Evolutionary conservation across 768 basidiomycete species (phyloP).

Genomic region (Phanerodontia chrysosporium): DNA sequence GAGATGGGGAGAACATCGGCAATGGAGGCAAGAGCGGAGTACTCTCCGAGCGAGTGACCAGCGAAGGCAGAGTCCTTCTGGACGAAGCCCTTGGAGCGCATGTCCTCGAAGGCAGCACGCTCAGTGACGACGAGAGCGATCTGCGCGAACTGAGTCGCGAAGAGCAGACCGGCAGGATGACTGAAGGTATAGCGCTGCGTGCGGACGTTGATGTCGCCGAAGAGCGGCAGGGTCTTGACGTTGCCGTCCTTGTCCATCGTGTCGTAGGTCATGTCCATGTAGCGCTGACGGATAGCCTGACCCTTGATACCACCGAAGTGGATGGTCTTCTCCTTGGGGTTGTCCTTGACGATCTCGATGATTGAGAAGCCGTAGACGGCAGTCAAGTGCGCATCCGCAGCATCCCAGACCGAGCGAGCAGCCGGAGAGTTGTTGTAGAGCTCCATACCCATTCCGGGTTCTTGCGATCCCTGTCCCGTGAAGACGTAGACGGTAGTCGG

Average conservation of each 20-base stretch:
- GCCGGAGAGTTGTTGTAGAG: conserved; percentile 90
- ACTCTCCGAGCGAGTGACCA: conserved; percentile 97
- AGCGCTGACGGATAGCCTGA: conserved; percentile 96
- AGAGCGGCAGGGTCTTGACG: conserved; percentile 93
- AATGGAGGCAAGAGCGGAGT: conserved; percentile 96
- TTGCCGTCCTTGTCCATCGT: conserved; percentile 94
- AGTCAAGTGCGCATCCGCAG: conserved; percentile 88
- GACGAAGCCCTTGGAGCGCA: conserved; percentile 93
- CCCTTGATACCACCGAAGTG: conserved; percentile 99
- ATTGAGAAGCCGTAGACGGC: conserved; percentile 98
- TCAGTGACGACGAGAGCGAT: conserved; percentile 98
- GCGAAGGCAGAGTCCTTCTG: conserved; percentile 92
- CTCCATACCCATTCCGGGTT: conserved; percentile 99
- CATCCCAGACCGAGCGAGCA: conserved; percentile 96
- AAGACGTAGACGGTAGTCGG: conserved; percentile 93
- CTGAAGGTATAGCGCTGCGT: conserved; percentile 98
- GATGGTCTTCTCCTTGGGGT: conserved; percentile 96
- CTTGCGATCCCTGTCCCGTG: conserved; percentile 97
- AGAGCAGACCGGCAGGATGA: conserved; percentile 91
- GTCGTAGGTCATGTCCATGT: conserved; percentile 99
- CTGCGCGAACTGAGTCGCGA: conserved; percentile 98
- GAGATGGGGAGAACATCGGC: conserved; percentile 95
- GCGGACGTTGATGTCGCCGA: conserved; percentile 91
- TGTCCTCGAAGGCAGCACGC: conserved; percentile 97
- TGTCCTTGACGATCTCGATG: conserved; percentile 96